Conservation (phyloP, 2,329 filamentous ascomycete species). For the Onygena corvina region DNA sequence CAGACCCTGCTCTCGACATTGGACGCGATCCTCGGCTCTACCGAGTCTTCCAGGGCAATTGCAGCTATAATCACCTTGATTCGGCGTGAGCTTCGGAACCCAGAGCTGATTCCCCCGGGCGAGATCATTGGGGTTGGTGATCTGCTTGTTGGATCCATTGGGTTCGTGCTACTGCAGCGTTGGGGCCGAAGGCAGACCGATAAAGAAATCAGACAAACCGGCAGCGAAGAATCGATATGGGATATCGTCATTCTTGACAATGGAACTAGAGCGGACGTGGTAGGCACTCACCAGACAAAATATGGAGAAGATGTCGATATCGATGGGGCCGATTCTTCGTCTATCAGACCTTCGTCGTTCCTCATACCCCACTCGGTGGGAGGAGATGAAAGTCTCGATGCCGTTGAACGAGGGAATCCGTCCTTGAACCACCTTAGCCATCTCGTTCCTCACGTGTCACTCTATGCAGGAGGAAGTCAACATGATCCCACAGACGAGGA, state of each 20-base stretch:
- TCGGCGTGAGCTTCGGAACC: constrained; percentile 33
- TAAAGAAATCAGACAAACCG: constrained; percentile 28
- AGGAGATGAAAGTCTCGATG: constrained; percentile 29
- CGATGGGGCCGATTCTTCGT: constrained; percentile 35
- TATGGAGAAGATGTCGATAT: constrained; percentile 27
- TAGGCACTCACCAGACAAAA: constrained; percentile 31
- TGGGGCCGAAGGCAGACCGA: constrained; percentile 37
- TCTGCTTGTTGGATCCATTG: constrained; percentile 33
- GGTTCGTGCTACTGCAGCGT: constrained; percentile 36
- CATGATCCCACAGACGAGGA: constrained; percentile 35
- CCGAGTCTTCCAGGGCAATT: constrained; percentile 38
- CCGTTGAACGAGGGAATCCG: constrained; percentile 27
- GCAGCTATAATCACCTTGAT: constrained; percentile 39
- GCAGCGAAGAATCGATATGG: constrained; percentile 37
- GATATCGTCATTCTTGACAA: constrained; percentile 39
- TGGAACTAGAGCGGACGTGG: constrained; percentile 36
- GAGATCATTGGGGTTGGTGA: constrained; percentile 33
- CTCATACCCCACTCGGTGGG: constrained; percentile 24
- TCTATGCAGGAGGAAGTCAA: constrained; percentile 27
- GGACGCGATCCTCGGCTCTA: constrained; percentile 38
- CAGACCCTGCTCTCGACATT: constrained; percentile 36
- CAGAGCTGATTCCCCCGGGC: constrained; percentile 23
- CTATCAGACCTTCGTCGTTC: constrained; percentile 45
- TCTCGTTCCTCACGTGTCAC: constrained; percentile 21
- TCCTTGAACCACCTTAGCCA: constrained; percentile 18